Conservation (phyloP, 768 basidiomycete genomes). For the Pulveroboletus sp. region DNA sequence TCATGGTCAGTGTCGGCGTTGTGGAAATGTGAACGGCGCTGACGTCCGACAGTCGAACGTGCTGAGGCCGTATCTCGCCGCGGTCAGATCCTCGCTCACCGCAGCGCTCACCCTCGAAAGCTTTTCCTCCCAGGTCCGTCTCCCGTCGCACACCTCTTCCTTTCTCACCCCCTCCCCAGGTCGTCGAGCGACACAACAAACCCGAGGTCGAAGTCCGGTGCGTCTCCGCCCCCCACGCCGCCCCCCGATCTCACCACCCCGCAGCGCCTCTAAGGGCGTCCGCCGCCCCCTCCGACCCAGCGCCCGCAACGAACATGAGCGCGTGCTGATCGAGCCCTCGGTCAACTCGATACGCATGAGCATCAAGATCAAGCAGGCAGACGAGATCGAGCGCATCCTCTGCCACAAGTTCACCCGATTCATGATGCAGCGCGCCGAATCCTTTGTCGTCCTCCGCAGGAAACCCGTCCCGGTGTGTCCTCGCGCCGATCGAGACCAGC, state of each 20-base stretch:
- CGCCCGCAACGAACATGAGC: constrained; percentile 95
- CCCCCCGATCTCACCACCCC: constrained; percentile 4
- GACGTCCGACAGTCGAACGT: constrained; percentile 74
- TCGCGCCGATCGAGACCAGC: constrained; percentile 15
- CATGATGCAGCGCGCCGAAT: constrained; percentile 98
- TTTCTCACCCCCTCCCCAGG: constrained; percentile 40
- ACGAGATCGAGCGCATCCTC: constrained; percentile 95
- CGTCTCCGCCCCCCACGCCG: constrained; percentile 14
- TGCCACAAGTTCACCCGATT: constrained; percentile 99
- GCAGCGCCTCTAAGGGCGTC: constrained; percentile 88
- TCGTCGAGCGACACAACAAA: constrained; percentile 96
- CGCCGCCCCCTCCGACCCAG: constrained; percentile 91
- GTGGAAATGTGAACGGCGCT: constrained; percentile 1
- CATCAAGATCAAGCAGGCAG: constrained; percentile 99
- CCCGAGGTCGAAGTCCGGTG: constrained; percentile 92
- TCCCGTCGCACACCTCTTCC: constrained; percentile 4
- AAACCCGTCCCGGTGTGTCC: constrained; percentile 82
- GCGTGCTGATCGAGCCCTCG: constrained; percentile 94
- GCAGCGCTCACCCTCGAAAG: constrained; percentile 96
- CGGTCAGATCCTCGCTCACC: constrained; percentile 94
- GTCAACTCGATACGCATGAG: constrained; percentile 96
- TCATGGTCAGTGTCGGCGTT: constrained; percentile 48
- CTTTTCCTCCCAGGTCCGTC: constrained; percentile 78
- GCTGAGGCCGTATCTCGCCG: constrained; percentile 91
- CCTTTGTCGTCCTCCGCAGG: constrained; percentile 91